A percentile compares a stretch with the other conserved stretches of the same genome.
phyloP scores from a whole-genome alignment of 805 yeast genomes.

The Torulaspora franciscae region DNA sequence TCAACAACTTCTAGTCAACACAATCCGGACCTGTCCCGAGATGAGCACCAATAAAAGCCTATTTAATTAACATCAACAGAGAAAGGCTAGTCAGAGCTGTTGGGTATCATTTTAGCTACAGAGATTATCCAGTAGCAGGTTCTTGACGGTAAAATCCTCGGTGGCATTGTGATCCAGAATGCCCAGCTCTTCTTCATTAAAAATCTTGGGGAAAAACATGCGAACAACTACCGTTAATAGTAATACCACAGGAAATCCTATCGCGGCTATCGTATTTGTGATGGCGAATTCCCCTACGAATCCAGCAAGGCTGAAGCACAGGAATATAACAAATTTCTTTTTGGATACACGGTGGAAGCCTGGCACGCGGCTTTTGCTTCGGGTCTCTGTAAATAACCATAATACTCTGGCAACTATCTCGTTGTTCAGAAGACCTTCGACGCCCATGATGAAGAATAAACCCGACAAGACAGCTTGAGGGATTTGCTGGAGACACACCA shows the following conservation, averaged over 20 bases:
- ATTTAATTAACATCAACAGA: neutral
- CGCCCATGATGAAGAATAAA: constrained; percentile 88
- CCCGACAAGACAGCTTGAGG: constrained; percentile 96
- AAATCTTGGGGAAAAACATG: constrained; percentile 55
- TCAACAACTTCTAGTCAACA: neutral
- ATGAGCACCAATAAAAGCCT: neutral
- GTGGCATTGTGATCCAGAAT: constrained; percentile 65
- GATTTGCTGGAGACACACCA: constrained; percentile 71
- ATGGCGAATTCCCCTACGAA: constrained; percentile 79
- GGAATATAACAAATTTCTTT: constrained; percentile 46
- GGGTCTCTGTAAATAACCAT: constrained; percentile 57
- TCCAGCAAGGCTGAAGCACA: constrained; percentile 57
- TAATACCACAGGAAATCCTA: constrained; percentile 87
- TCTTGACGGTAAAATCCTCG: constrained; percentile 49
- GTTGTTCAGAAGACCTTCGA: constrained; percentile 67
- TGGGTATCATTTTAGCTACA: constrained; percentile 2
- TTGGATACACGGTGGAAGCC: constrained; percentile 35
- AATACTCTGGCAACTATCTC: constrained; percentile 58
- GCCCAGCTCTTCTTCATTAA: constrained; percentile 55
- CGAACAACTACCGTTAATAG: constrained; percentile 60
- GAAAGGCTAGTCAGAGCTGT: neutral
- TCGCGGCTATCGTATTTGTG: constrained; percentile 82
- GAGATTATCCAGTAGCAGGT: constrained; percentile 33
- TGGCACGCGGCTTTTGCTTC: constrained; percentile 33
- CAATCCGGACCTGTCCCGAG: no score